These are phyloP conservation scores for Domatiomyces globalis DNA, from an alignment of 2,329 filamentous ascomycete genomes.

Conservation along the genomic window DNA sequence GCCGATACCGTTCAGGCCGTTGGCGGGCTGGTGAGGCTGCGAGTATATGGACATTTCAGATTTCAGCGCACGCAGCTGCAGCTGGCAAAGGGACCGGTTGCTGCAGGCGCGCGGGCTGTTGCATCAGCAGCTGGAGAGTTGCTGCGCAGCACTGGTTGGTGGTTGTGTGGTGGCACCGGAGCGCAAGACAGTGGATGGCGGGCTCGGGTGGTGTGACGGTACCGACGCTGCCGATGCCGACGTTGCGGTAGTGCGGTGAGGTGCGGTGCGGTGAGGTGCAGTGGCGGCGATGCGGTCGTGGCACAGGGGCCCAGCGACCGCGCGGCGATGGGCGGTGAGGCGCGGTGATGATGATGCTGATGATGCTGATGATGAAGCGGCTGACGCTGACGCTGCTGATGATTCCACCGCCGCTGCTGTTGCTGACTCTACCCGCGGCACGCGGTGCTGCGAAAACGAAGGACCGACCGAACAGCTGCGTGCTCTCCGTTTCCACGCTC, in stretches of 20 bases:
- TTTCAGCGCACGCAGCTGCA: neutral
- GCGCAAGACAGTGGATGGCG: neutral
- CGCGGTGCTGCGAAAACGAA: neutral
- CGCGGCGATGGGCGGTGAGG: neutral
- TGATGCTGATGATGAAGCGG: neutral
- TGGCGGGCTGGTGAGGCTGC: constrained; percentile 35
- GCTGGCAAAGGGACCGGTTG: constrained; percentile 3
- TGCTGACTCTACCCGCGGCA: constrained; percentile 2
- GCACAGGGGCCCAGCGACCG: neutral
- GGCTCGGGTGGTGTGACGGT: neutral
- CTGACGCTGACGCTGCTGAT: constrained; percentile 1
- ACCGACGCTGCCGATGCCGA: neutral
- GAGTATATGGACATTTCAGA: constrained; percentile 31
- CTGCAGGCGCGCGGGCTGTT: constrained; percentile 13
- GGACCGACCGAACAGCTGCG: neutral
- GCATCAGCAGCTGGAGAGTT: constrained; percentile 14
- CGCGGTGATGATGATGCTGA: neutral
- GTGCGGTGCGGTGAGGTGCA: neutral
- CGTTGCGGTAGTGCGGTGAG: neutral
- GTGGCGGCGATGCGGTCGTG: neutral
- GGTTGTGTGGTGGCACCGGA: neutral
- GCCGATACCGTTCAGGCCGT: constrained; percentile 49
- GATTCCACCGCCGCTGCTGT: constrained; percentile 2
- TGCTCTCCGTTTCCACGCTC: neutral
- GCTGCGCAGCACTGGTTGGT: constrained; percentile 11